Conservation (phyloP, 257 asterid genomes). For the Ilex aquifolium region DNA sequence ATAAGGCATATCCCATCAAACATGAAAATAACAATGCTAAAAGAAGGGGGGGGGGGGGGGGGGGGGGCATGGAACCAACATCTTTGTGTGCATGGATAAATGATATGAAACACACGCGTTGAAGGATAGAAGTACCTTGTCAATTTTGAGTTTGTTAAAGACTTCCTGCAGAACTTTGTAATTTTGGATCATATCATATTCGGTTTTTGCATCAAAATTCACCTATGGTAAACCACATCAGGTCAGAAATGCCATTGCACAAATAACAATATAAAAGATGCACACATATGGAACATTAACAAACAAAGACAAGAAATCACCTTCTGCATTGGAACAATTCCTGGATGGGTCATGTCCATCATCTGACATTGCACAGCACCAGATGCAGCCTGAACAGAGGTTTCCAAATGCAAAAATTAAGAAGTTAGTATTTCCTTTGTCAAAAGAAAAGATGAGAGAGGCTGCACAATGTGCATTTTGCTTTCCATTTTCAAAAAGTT, state of each 20-base stretch:
- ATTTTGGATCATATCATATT: constrained; percentile 89
- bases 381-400: constrained; percentile 58
- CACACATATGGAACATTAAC: neutral
- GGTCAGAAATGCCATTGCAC: constrained; percentile 17
- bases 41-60: too few relatives aligned
- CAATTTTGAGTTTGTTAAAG: constrained; percentile 78
- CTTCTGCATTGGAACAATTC: constrained; percentile 95
- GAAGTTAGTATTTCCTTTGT: neutral
- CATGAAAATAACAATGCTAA: too few relatives aligned
- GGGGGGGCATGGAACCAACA: too few relatives aligned
- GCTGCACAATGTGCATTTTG: neutral
- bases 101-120: neutral
- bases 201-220: constrained; percentile 88
- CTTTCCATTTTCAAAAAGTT: too few relatives aligned
- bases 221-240: constrained; percentile 38
- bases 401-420: neutral
- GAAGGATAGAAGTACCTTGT: constrained; percentile 45
- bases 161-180: constrained; percentile 97
- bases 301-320: constrained; percentile 23
- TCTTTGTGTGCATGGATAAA: too few relatives aligned
- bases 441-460: neutral
- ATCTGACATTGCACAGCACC: constrained; percentile 97
- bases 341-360: constrained; percentile 89
- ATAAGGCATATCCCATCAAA: too few relatives aligned
- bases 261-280: constrained; percentile 1